Conservation (phyloP, 768 basidiomycete species). For the Lactarius sp. region DNA sequence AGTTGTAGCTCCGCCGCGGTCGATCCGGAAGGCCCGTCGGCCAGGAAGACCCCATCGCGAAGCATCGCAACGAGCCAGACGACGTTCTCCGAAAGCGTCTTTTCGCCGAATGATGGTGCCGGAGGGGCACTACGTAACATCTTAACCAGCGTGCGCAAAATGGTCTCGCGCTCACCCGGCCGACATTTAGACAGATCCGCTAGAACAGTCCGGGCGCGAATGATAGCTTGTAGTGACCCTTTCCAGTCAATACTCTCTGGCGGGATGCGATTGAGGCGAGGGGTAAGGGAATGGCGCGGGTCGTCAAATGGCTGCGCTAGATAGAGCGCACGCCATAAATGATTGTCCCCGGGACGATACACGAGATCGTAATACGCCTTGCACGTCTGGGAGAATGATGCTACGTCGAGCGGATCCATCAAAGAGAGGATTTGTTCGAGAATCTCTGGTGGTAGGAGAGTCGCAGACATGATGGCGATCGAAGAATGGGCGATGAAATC, state of each 20-base stretch:
- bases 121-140: slow-evolving; percentile 44
- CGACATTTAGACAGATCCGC: slow-evolving; percentile 33
- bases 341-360: slow-evolving; percentile 41
- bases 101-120: slow-evolving; percentile 27
- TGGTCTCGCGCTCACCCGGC: slow-evolving; percentile 39
- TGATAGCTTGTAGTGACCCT: slow-evolving; percentile 46
- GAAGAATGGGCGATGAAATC: background rate
- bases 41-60: slow-evolving; percentile 42
- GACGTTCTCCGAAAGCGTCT: slow-evolving; percentile 45
- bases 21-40: slow-evolving; percentile 24
- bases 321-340: slow-evolving; percentile 64
- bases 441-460: slow-evolving; percentile 49
- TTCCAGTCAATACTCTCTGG: slow-evolving; percentile 41
- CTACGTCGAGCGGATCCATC: slow-evolving; percentile 60
- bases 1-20: slow-evolving; percentile 41
- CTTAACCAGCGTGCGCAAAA: slow-evolving; percentile 48
- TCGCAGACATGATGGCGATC: background rate
- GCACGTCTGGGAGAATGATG: slow-evolving; percentile 49
- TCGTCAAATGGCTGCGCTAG: slow-evolving; percentile 61
- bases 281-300: slow-evolving; percentile 45
- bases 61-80: slow-evolving; percentile 47
- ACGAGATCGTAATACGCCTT: slow-evolving; percentile 40
- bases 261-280: slow-evolving; percentile 29
- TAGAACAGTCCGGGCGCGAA: slow-evolving; percentile 51
- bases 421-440: slow-evolving; percentile 51